These are phyloP conservation scores for Gonapodya prolifera DNA, from an alignment of 192 early-diverging fungal genomes.

Conservation along the genomic window DNA sequence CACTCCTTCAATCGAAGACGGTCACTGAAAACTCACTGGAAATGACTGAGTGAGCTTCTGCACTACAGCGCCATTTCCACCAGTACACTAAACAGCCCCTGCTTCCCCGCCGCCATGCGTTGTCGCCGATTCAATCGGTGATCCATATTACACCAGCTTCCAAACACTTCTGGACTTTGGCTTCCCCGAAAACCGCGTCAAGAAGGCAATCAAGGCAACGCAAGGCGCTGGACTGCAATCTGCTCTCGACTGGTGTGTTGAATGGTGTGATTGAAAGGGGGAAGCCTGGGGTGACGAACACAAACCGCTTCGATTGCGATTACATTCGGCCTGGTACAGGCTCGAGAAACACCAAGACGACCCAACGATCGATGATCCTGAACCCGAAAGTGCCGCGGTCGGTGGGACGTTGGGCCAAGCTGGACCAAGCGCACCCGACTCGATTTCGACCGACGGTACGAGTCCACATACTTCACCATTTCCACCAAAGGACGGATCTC, in stretches of 20 bases:
- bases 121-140: no score
- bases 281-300: neutral
- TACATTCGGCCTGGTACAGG: conserved; percentile 22
- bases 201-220: conserved; percentile 51
- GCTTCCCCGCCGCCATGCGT: no score
- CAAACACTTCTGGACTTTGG: conserved; percentile 3
- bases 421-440: conserved; percentile 9
- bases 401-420: conserved; percentile 13
- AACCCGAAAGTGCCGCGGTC: conserved; percentile 20
- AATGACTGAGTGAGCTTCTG: no score
- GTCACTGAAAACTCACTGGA: no score
- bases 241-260: conserved; percentile 69
- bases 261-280: neutral
- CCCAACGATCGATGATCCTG: conserved; percentile 45
- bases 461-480: conserved; percentile 3
- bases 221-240: conserved; percentile 66
- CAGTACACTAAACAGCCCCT: no score
- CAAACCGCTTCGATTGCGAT: neutral
- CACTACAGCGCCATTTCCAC: no score
- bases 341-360: conserved; percentile 59
- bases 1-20: no score
- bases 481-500: conserved; percentile 8
- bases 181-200: conserved; percentile 9
- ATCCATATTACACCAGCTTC: no score
- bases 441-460: conserved; percentile 17